phyloP scores from a whole-genome alignment of 305 asterid genomes.

The Fraxinus platypoda region DNA sequence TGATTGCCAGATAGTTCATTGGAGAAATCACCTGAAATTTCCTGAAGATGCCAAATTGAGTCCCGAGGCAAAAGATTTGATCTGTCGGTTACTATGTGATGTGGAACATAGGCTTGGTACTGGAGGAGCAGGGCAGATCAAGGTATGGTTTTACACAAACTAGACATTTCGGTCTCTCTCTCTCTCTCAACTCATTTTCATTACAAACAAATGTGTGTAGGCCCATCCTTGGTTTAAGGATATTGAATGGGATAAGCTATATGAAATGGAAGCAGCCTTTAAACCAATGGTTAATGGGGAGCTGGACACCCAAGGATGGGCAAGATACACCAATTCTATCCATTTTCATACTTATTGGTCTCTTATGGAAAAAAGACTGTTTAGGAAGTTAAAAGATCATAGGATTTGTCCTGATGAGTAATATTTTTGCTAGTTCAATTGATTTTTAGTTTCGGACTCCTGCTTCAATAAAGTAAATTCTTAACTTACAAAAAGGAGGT shows the following conservation, averaged over 20 bases:
- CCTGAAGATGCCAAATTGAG: constrained; percentile 70
- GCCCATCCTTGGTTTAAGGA: constrained; percentile 89
- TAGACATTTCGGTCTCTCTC: constrained; percentile 13
- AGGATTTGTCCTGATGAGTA: background rate
- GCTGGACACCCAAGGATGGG: constrained; percentile 91
- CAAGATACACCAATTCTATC: no score
- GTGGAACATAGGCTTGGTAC: constrained; percentile 91
- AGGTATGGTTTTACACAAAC: constrained; percentile 40
- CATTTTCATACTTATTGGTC: background rate
- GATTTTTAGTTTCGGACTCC: background rate
- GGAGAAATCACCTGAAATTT: constrained; percentile 84
- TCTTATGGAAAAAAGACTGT: background rate
- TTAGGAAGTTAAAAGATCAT: background rate
- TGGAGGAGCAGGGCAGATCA: constrained; percentile 76
- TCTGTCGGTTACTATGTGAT: constrained; percentile 77
- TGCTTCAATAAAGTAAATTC: background rate
- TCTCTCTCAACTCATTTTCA: background rate
- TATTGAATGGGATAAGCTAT: constrained; percentile 72
- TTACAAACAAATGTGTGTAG: constrained; percentile 37
- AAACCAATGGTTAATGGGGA: constrained; percentile 85
- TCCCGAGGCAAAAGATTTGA: constrained; percentile 79
- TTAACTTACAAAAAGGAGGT: background rate
- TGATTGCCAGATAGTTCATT: constrained; percentile 75
- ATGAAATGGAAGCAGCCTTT: constrained; percentile 94
- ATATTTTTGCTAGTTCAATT: background rate